Base-by-base conservation (phyloP, 306 rosid genomes). In the Mucuna pruriens region DNA sequence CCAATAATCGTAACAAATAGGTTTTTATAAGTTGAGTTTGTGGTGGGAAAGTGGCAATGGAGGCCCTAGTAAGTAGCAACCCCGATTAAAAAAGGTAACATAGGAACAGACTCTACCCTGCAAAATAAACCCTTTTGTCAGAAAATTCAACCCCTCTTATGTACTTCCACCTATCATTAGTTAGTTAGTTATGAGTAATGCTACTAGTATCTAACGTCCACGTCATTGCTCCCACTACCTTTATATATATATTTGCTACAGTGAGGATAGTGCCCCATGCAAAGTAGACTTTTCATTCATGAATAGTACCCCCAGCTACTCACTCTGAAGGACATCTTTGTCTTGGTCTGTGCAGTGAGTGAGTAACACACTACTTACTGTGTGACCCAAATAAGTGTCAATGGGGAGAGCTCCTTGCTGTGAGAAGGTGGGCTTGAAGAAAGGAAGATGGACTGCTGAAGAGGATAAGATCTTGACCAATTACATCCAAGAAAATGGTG, bases 321-420 rank as follows among this genome's bases (percentile, higher is more conserved):
- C 26, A 42, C 48, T 42, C 16, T 42, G 3, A 9, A 42, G 48
- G 48, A 3, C 48, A 42, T 42, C 55, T 2, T 6, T n/a, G 12
- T n/a, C 49, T 44, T 5, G 4, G 3, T 44, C n/a, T 44, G n/a
- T 36, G n/a, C n/a, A n/a, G n/a, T n/a, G n/a, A 40, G 46, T 20
- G 33, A 22, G 63, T 55, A 20, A 40, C 39, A 31, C 68, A 31
- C 22, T 33, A 33, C 58, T 51, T 7, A 16, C 29, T 20, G 26
- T 25, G 42, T 70, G 75, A 22, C 7, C 74, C 38, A 42, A 69
- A 31, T 42, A 25, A 22, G 23, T 19, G 19, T 40, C 55, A 61
- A 93, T 90, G 97, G 98, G 90, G 46, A 92, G 93, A 85, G 87
- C 97, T 46, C 96, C 96, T 12, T 94, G 94, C 54, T 92, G 98